Base-by-base conservation (phyloP, 345 rosid species). In the Gynandropsis gynandra region DNA sequence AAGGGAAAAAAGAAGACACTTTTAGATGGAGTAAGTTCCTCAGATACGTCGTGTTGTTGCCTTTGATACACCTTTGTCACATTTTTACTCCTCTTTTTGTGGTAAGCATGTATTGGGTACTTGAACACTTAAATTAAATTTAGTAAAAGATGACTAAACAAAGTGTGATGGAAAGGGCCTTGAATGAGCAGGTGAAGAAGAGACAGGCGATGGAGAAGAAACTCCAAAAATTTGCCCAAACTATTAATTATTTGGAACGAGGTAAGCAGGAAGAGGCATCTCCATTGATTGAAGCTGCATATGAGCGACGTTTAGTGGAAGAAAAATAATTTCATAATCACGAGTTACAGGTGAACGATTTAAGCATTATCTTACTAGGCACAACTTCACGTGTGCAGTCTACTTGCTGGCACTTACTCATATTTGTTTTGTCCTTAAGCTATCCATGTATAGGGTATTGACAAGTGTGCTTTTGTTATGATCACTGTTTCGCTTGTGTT, bases 181-280 rank as follows among this genome's bases (percentile, higher is more conserved):
- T n/a, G n/a, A n/a, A n/a, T n/a, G n/a, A n/a, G n/a, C n/a, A n/a
- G n/a, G n/a, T n/a, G n/a, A n/a, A n/a, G n/a, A n/a, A n/a, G n/a
- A 81, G 89, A 68, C 97, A 88, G 64, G 99, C 88, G 70, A 76
- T 74, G 79, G 99, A 93, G 78, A 93, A 88, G 65, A 93, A 87
- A 53, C 64, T 85, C 8, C 97, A 85, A 39, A 93, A 88, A 47
- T 74, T 83, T 18, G 92, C 73, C 16, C 88, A 83, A 67, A 88
- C 94, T 4, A 83, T 93, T 97, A 97, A 88, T 73, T 76, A 85
- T 63, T 50, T 93, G 64, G 99, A 93, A 74, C 76, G 99, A 46
- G 99, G 97, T 4, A 93, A 93, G 71, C 76, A 97, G 65, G 96
- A 88, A 71, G 96, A 83, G 74, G 86, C 94, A 37, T 94, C 97